These are phyloP conservation scores for Chlorophyllum brunneum DNA, from an alignment of 768 basidiomycete genomes.

Conservation along the genomic window DNA sequence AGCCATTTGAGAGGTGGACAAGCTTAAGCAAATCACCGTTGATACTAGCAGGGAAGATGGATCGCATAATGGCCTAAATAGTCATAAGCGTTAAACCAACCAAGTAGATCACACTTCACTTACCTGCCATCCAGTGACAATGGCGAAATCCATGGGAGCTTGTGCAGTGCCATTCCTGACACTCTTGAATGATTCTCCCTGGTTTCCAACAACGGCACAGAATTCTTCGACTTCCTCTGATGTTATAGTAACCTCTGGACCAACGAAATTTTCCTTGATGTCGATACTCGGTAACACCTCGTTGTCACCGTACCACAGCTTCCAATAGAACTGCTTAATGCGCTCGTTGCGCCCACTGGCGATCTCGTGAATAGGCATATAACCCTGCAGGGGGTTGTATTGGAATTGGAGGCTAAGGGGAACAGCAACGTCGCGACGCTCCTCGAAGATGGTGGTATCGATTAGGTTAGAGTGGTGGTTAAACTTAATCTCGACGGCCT, in stretches of 20 bases:
- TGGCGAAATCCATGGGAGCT: constrained; percentile 98
- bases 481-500: constrained; percentile 75
- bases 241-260: constrained; percentile 81
- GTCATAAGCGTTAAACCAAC: constrained; percentile 9
- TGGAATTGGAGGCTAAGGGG: constrained; percentile 79
- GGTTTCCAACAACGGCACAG: constrained; percentile 91
- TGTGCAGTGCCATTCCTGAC: constrained; percentile 65
- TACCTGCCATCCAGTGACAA: constrained; percentile 98
- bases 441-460: constrained; percentile 76
- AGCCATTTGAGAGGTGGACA: constrained; percentile 96
- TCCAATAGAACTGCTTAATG: constrained; percentile 99
- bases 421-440: constrained; percentile 70
- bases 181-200: constrained; percentile 85
- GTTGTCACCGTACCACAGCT: constrained; percentile 92
- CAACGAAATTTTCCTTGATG: constrained; percentile 77
- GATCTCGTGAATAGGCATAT: constrained; percentile 90
- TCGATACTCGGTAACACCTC: constrained; percentile 73
- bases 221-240: constrained; percentile 80
- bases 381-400: constrained; percentile 87
- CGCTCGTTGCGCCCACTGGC: constrained; percentile 77
- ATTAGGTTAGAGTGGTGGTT: constrained; percentile 51
- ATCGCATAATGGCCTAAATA: constrained; percentile 92
- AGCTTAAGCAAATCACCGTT: constrained; percentile 95
- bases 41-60: constrained; percentile 89
- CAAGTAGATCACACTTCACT: constrained; percentile 22